Base-by-base conservation (phyloP, 352 stramenopile species). In the Phytophthora vignae region DNA sequence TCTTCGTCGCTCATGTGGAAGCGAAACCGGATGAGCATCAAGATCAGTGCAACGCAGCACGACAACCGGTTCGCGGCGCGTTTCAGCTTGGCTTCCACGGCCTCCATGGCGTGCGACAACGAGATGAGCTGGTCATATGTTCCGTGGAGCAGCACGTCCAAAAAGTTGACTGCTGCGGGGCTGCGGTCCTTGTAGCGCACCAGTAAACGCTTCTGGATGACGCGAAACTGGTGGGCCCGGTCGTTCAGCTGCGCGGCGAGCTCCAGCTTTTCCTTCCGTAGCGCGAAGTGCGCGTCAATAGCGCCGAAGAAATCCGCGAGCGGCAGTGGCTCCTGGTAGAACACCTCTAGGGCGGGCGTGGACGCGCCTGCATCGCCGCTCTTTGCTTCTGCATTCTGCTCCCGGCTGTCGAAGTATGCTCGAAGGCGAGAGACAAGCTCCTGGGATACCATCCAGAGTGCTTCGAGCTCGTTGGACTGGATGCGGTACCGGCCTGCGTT, bases 181-280 rank as follows among this genome's bases (percentile, higher is more conserved):
- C 90, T 97, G 21, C 89, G 82, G 72, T 97, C 90, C 69, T 96
- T 97, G 79, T 96, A 98, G 31, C 91, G 88, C 42, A 96, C 88
- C 3, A 98, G 75, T 33, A 98, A 69, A 3, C 91, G 90, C 75
- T 98, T 98, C 64, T 98, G 84, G 33, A 98, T 90, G 22, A 98
- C 78, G 19, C 92, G 88, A 68, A 94, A 97, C 68, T 98, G 87
- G 57, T 97, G 90, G 12, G 88, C 85, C 31, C 86, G 84, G 67
- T 97, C 88, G 58, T 98, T 98, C 54, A 96, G 63, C 64, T 88
- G 81, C 4, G 83, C 78, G 14, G 79, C 77, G 21, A 94, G 67
- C 40, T 91, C 87, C 11, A 85, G 44, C 42, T 91, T 87, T 66
- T 90, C 78, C 57, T 88, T 87, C 36, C 87, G 83, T 59, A 88